These are phyloP conservation scores for Vaccinium macrocarpon DNA, from an alignment of 148 eudicot genomes.

Conservation along the genomic window DNA sequence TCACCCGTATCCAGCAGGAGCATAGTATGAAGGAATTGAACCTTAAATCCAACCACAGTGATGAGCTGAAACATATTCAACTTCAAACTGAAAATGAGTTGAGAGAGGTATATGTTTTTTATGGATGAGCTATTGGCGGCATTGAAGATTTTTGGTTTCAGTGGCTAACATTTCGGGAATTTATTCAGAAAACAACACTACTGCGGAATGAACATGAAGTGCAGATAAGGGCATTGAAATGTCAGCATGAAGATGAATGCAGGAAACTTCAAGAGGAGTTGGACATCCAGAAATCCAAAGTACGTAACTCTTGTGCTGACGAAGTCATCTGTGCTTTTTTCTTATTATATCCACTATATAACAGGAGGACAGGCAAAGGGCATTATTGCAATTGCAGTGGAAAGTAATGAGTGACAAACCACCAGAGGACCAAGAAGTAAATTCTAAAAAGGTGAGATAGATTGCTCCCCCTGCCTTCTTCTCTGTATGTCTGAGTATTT, in stretches of 20 bases:
- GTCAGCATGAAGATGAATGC: conserved; percentile 76
- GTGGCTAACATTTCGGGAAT: conserved; percentile 16
- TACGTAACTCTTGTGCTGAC: conserved; percentile 20
- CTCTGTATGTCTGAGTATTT: background rate
- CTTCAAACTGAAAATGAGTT: conserved; percentile 74
- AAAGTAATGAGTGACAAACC: conserved; percentile 88
- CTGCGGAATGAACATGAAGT: conserved; percentile 79
- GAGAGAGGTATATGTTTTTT: conserved; percentile 56
- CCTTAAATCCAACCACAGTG: conserved; percentile 56
- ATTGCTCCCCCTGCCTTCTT: background rate
- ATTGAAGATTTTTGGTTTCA: background rate
- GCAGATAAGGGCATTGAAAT: conserved; percentile 65
- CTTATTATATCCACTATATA: conserved; percentile 19
- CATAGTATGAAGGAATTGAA: conserved; percentile 48
- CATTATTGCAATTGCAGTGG: conserved; percentile 88
- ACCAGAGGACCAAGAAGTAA: conserved; percentile 92
- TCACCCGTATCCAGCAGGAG: conserved; percentile 60
- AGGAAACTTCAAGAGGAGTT: conserved; percentile 81
- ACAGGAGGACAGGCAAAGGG: conserved; percentile 94
- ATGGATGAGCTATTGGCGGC: conserved; percentile 4
- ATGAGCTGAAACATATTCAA: conserved; percentile 60
- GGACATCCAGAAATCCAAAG: conserved; percentile 82
- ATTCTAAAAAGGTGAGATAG: conserved; percentile 65
- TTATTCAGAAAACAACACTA: conserved; percentile 53
- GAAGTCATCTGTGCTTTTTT: conserved; percentile 1